Conservation (phyloP, 306 rosid genomes). For the Cucurbita pepo region DNA sequence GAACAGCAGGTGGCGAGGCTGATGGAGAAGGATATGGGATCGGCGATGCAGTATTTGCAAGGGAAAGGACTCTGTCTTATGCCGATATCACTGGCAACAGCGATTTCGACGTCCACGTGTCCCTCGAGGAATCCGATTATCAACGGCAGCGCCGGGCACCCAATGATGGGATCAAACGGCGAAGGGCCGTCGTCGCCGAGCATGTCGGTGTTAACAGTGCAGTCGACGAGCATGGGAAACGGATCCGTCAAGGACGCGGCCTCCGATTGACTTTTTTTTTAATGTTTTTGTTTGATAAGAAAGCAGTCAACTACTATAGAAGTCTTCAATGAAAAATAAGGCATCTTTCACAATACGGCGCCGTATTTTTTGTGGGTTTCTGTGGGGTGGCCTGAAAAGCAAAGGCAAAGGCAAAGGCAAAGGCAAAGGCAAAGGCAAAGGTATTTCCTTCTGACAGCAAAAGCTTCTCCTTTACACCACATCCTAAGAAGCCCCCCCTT, state of each 20-base stretch:
- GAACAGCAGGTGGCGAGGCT: conserved; percentile 94
- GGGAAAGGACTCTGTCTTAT: conserved; percentile 96
- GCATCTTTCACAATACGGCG: background rate
- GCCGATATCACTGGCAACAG: conserved; percentile 93
- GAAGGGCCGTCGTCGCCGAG: conserved; percentile 84
- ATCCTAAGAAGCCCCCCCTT: background rate
- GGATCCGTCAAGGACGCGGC: conserved; percentile 45
- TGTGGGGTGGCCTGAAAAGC: too few relatives aligned
- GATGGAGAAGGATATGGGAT: conserved; percentile 96
- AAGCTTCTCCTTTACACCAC: background rate
- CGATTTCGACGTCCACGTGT: conserved; percentile 80
- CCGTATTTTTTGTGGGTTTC: conserved; percentile 5
- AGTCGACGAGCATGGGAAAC: conserved; percentile 40
- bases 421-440: background rate
- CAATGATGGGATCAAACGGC: conserved; percentile 24
- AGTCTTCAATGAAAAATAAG: conserved; percentile 6
- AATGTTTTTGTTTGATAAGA: background rate
- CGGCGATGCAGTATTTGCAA: conserved; percentile 95
- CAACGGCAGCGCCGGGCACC: conserved; percentile 3
- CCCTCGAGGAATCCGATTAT: conserved; percentile 46
- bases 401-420: background rate
- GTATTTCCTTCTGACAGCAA: background rate
- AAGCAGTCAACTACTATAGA: background rate
- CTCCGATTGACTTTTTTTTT: conserved; percentile 10
- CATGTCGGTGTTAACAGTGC: conserved; percentile 66